Base-by-base conservation (phyloP, 495 filamentous ascomycete genomes). In the Aeminium ludgeri region DNA sequence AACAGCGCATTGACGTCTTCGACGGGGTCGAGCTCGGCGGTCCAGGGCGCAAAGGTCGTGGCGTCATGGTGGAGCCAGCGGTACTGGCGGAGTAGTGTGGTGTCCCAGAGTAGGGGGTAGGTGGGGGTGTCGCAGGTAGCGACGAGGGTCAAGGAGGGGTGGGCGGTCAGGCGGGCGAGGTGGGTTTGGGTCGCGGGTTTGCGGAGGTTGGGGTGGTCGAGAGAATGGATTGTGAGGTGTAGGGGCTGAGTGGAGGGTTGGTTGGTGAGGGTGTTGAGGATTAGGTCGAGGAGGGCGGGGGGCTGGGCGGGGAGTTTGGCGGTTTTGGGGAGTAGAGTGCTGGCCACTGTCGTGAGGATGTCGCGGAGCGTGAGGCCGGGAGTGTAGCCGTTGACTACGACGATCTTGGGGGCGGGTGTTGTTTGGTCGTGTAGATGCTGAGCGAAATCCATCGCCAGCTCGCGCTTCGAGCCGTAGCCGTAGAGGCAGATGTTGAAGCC, bases 11-110 rank as follows among this genome's bases (percentile, higher is more conserved):
- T 78, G 15, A 94, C 84, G 44, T 79, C 80, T 51, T 91, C 82
- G 11, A 95, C 82, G 5, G 84, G 78, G 49, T 83, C 78, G 20
- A 85, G 61, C 41, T 86, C 80, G n/a, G 49, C 55, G 13, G 59
- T 55, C 51, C 76, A 85, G 0, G 82, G 72, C 0, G 68, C 62
- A 49, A 93, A 96, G 0, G 91, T 96, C 2, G 89, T 96, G 54
- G 78, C 78, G 60, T 95, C 86, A 60, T 97, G 89, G 65, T 86
- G 94, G 13, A 85, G 64, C 46, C 91, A 86, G 50, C 82, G 81
- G 59, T 83, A 81, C 18, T 78, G 72, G 1, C 80, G 76, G 25
- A 76, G 76, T 11, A 86, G 65, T 43, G 73, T 75, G 43, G 78
- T 74, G 57, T 94, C 85, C 91, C 91, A 97, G 46, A 96, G 73